phyloP scores from a whole-genome alignment of 768 basidiomycete genomes.

The Trametes cingulata region DNA sequence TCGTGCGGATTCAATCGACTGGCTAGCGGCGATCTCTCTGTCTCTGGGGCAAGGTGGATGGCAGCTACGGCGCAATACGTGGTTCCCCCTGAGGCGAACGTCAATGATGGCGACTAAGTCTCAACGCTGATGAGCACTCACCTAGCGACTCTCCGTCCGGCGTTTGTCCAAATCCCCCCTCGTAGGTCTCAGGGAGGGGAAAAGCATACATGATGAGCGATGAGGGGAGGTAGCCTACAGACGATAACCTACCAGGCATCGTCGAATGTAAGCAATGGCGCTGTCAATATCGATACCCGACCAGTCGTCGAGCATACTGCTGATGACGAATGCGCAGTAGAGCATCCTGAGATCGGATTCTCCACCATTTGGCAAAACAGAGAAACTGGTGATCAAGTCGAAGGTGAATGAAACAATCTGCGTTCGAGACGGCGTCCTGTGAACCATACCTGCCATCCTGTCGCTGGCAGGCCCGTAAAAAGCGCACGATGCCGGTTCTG shows the following conservation, averaged over 20 bases:
- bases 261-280: constrained; percentile 63
- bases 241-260: constrained; percentile 62
- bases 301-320: constrained; percentile 79
- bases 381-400: constrained; percentile 56
- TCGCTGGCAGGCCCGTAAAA: constrained; percentile 73
- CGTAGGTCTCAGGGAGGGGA: constrained; percentile 63
- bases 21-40: constrained; percentile 21
- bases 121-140: constrained; percentile 31
- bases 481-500: constrained; percentile 60
- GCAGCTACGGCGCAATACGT: constrained; percentile 91
- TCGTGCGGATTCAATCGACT: constrained; percentile 38
- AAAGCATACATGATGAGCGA: not conserved
- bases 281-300: constrained; percentile 62
- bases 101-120: not conserved
- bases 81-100: constrained; percentile 66
- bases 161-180: constrained; percentile 89
- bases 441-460: constrained; percentile 76
- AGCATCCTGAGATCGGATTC: constrained; percentile 82
- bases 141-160: constrained; percentile 86
- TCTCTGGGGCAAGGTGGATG: constrained; percentile 50
- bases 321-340: constrained; percentile 87
- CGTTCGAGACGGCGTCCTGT: not conserved
- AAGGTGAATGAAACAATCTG: constrained; percentile 3
- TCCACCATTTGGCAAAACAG: constrained; percentile 61
- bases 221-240: not conserved